These are phyloP conservation scores for Aspergillus flavus DNA, from an alignment of 2,329 filamentous ascomycete genomes.

Conservation along the genomic window DNA sequence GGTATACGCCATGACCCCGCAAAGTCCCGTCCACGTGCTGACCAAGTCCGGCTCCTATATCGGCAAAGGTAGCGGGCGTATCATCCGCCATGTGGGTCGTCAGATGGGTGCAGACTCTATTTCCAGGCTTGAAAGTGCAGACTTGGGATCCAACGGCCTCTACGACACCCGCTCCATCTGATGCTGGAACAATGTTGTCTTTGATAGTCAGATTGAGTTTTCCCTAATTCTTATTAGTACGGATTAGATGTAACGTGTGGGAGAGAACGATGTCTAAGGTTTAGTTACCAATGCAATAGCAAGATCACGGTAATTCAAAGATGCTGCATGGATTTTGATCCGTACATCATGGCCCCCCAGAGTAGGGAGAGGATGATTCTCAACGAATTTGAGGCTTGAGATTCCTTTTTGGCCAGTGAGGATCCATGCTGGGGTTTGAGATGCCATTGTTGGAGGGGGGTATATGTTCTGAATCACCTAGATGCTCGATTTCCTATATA, in stretches of 20 bases:
- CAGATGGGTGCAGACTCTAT: slow-evolving; percentile 57
- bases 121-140: slow-evolving; percentile 53
- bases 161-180: slow-evolving; percentile 46
- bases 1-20: slow-evolving; percentile 50
- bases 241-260: not conserved
- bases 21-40: slow-evolving; percentile 52
- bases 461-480: too few relatives aligned
- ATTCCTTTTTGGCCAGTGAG: slow-evolving; percentile 36
- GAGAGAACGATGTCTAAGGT: slow-evolving; percentile 47
- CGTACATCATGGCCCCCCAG: slow-evolving; percentile 68
- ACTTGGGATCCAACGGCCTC: slow-evolving; percentile 54
- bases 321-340: slow-evolving; percentile 56
- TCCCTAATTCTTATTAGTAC: slow-evolving; percentile 31
- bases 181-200: slow-evolving; percentile 46
- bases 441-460: not conserved
- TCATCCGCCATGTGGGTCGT: slow-evolving; percentile 49
- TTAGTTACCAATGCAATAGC: slow-evolving; percentile 41
- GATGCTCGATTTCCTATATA: too few relatives aligned
- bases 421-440: slow-evolving; percentile 16
- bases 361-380: slow-evolving; percentile 55
- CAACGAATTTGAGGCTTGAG: slow-evolving; percentile 53
- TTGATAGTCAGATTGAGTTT: slow-evolving; percentile 49
- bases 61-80: slow-evolving; percentile 41
- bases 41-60: slow-evolving; percentile 48
- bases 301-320: slow-evolving; percentile 47